Base-by-base conservation (phyloP, 169 alveolate genomes). In the Eimeria acervulina region DNA sequence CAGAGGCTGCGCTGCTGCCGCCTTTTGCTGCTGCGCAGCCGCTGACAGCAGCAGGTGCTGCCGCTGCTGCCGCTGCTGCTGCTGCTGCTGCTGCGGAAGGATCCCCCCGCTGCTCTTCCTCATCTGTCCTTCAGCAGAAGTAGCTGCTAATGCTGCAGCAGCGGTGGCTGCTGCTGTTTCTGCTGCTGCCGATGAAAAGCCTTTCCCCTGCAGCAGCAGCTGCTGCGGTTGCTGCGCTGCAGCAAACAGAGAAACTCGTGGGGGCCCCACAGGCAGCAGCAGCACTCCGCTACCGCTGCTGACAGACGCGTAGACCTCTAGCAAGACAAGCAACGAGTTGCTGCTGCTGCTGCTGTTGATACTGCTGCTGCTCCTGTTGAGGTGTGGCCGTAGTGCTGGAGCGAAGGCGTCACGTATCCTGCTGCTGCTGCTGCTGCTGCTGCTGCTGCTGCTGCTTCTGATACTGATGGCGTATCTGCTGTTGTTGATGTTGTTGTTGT, bases 391-490 rank as follows among this genome's bases (percentile, higher is more conserved):
- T 23, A 78, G 7, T 6, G 38, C 38, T 8, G 88, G 88, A 78
- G 88, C 88, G 21, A 78, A 78, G 88, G 88, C 88, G 17, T 40
- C 88, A 21, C 88, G 88, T 15, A 52, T 47, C 47, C 68, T 47
- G 52, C 91, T 81, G 91, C 91, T 81, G 91, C 72, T 81, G 91
- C 91, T 81, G 90, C 90, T 47, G 90, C 90, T 81, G 90, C 72
- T 81, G 70, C 70, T 80, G 74, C 72, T 81, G 91, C 68, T 81
- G 38, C 70, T 40, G 42, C 70, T 8, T 8, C 70, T 80, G 90
- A n/a, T 42, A 74, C 91, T 51, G 89, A 51, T 21, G 89, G 70
- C 51, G 38, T 44, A 44, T 2, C 91, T 81, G 91, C 13, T 81
- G 91, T n/a, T 81, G 68, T 23, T 81, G 44, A 72, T 31, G 74